Evolutionary conservation across 2,329 filamentous ascomycete species (phyloP), one percentile per base, ranked within the genome.

Genomic region (Grosmannia clavigera): DNA sequence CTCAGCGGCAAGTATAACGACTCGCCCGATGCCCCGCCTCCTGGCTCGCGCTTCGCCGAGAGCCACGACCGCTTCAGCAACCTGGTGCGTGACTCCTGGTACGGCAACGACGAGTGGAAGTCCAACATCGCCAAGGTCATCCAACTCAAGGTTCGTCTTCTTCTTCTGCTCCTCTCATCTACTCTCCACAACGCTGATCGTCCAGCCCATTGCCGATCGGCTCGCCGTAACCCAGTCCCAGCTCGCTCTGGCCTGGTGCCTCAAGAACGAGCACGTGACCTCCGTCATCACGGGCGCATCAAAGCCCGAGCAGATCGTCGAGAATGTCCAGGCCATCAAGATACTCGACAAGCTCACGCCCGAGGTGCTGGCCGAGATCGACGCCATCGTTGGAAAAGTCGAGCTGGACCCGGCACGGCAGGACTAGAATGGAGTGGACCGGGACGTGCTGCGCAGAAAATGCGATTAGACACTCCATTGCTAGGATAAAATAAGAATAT

Each of bases 1-100:
- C 68, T 85, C 59, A 83, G 80, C 4, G 81, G 81, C 64, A 85
- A 84, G 70, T 84, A 85, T 75, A 83, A 83, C 68, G 75, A 83
- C 64, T 84, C 59, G 81, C 78, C 62, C 46, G 60, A 52, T 33
- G 35, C 55, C 31, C 61, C 61, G 29, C 64, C 64, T 3, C 27
- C 61, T 19, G 65, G 81, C 78, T 84, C 80, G 48, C 80, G 83
- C 43, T 83, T 83, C 65, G 79, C 79, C 59, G 79, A 72, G 65
- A 80, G 82, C 73, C 73, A 54, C 62, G 77, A 77, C 58, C 78
- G 79, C 65, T 85, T 85, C 70, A 78, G 79, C 64, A 74, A 77
- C 66, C 16, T 57, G 31, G 40, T 60, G 29, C 54, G 57, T 57
- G 76, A 77, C 65, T 66, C 71, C 71, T 61, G 58, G 57, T 75